Base-by-base conservation (phyloP, 371 early-diverging fungal species). In the Umbelopsis sp. region DNA sequence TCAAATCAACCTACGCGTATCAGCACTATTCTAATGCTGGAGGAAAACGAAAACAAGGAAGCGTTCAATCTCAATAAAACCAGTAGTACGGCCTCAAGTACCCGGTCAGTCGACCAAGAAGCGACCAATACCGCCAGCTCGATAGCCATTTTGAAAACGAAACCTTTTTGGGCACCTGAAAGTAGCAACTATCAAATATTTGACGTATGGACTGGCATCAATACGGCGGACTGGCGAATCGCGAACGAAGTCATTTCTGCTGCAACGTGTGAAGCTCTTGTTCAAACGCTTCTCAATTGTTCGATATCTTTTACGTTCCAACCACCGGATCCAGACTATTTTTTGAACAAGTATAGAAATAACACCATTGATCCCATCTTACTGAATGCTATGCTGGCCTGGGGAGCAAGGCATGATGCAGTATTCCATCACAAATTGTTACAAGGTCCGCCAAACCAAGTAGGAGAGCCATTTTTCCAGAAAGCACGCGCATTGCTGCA, bases 321-420 rank as follows among this genome's bases (percentile, higher is more conserved):
- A 35, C 57, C 57, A 18, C 57, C 57, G n/a, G 57, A 57, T 35
- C 57, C 57, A 29, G 35, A 57, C n/a, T 57, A 57, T 35, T 57
- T 57, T 35, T 35, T 57, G 18, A 57, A 57, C 57, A 57, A 57
- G 35, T 57, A 57, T 18, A 29, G 57, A 57, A 57, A 57, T 18
- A 57, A 57, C 35, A 57, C 57, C 16, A 57, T 57, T 35, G 57
- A 57, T 16, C 57, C 57, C 29, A 57, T 57, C 7, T 35, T 71
- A n/a, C 44, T 52, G 41, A 69, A 72, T 52, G 52, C 66, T 25
- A 69, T 72, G 14, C 65, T 72, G 51, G 69, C 72, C 10, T 72
- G 72, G 72, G 48, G 69, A 22, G 72, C 72, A 7, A 52, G 72
- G 6, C 72, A 72, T 16, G 69, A 53, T 50, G 66, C 69, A 50